These are phyloP conservation scores for Gastroboletus turbinatus DNA, from an alignment of 1,284 basidiomycete species.

Conservation along the genomic window DNA sequence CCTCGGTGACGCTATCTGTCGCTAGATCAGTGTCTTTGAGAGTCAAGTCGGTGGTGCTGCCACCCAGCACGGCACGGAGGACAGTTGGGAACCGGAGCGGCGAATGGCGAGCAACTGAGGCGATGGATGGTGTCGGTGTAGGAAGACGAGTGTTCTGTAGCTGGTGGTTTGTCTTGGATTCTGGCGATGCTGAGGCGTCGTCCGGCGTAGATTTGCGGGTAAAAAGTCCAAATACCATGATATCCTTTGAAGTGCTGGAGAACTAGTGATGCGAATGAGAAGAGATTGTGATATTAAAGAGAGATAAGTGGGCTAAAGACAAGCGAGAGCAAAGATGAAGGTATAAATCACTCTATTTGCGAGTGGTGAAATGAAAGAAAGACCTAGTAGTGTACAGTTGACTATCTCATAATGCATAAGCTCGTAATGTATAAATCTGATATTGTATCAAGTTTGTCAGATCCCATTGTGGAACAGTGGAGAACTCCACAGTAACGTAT, in stretches of 20 bases:
- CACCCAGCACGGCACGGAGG: slow-evolving; percentile 23
- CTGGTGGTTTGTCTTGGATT: slow-evolving; percentile 4
- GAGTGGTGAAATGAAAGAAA: slow-evolving; percentile 9
- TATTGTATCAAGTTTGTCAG: too few relatives aligned
- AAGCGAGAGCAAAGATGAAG: not conserved
- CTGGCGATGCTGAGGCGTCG: slow-evolving; percentile 10
- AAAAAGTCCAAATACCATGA: slow-evolving; percentile 55
- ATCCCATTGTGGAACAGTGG: too few relatives aligned
- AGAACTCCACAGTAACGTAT: too few relatives aligned
- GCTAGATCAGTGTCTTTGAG: slow-evolving; percentile 13
- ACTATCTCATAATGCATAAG: too few relatives aligned
- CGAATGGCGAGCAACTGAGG: slow-evolving; percentile 31
- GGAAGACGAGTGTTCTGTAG: slow-evolving; percentile 39
- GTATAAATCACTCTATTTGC: slow-evolving; percentile 5
- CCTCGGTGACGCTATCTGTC: slow-evolving; percentile 10
- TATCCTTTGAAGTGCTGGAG: not conserved
- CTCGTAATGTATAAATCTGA: too few relatives aligned
- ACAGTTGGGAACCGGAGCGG: slow-evolving; percentile 28
- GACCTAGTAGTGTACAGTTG: not conserved
- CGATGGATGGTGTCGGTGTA: slow-evolving; percentile 53
- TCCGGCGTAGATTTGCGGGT: slow-evolving; percentile 37
- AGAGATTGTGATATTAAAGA: slow-evolving; percentile 13
- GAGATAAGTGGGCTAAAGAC: not conserved
- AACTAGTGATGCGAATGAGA: not conserved
- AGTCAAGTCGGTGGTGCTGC: slow-evolving; percentile 22